phyloP scores from a whole-genome alignment of 768 basidiomycete genomes.

The Glaciozyma martinii region DNA sequence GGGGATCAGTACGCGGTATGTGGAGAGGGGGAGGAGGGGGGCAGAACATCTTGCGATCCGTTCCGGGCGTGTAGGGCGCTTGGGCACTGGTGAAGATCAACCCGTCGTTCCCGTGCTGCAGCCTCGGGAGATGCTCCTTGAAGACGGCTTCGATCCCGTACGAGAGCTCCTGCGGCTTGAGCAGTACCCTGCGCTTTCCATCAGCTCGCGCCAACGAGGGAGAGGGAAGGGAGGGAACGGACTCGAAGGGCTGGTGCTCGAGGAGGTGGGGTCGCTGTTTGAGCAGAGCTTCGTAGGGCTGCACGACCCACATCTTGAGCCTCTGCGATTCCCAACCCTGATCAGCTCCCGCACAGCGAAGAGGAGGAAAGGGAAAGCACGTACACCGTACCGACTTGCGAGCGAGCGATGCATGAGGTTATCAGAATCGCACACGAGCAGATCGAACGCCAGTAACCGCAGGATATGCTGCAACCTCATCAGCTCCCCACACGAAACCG shows the following conservation, averaged over 20 bases:
- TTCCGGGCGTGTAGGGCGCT: constrained; percentile 69
- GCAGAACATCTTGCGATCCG: constrained; percentile 76
- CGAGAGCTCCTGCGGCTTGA: constrained; percentile 78
- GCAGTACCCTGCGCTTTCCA: constrained; percentile 53
- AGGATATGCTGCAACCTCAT: constrained; percentile 55
- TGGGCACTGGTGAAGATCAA: constrained; percentile 90
- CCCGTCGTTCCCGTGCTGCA: constrained; percentile 90
- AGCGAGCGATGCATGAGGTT: constrained; percentile 78
- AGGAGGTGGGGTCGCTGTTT: constrained; percentile 57
- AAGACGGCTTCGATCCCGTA: constrained; percentile 85
- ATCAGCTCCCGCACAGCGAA: neutral
- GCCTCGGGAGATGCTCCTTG: constrained; percentile 64
- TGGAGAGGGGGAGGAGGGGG: neutral
- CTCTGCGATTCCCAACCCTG: constrained; percentile 47
- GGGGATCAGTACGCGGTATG: neutral
- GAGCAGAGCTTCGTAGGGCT: constrained; percentile 65
- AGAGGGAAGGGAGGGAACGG: constrained; percentile 37
- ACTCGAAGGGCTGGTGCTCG: constrained; percentile 71
- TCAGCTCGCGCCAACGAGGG: neutral
- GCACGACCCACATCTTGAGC: constrained; percentile 69
- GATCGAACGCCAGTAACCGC: constrained; percentile 83
- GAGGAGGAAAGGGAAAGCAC: constrained; percentile 46
- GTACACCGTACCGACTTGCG: constrained; percentile 79
- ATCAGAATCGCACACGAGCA: constrained; percentile 72
- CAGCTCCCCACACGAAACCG: neutral